Evolutionary conservation across 257 asterid species (phyloP), one percentile per base, ranked within the genome.

Genomic region (Solanum neorickii): DNA sequence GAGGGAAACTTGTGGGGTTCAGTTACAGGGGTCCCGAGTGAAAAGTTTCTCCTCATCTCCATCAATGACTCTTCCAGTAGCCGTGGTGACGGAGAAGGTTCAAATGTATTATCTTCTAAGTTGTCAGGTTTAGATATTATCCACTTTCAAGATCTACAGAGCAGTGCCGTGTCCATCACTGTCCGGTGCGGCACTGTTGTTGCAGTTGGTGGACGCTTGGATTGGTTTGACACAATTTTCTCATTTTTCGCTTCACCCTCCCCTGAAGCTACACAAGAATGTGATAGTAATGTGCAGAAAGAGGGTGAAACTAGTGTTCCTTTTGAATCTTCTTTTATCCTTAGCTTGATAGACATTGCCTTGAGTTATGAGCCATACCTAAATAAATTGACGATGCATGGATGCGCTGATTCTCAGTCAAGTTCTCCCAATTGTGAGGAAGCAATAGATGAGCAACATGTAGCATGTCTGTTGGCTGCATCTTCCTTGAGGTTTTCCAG

Each of bases 41-140:
- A 89, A 87, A 95, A 97, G 89, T 93, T 96, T 91, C 95, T 94
- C 88, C 94, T 97, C 91, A 92, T 96, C 86, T 94, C 98, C 80
- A 96, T 98, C 91, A 92, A 91, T 76, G 93, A 93, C 90, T 91
- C 98, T 76, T 73, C 94, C 70, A 87, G 90, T 88, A 98, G 99
- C 59, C 99, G 99, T 83, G 99, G 99, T 86, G 95, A 92, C 89
- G 99, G 99, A 88, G 95, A 94, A 91, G 98, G 99, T 87, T 97
- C 96, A 84, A 96, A 95, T 88, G 93, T 93, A 72, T 87, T 97
- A 86, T 93, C 96, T 83, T 94, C 98, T 89, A 92, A 91, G 90
- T 70, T 86, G 88, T 91, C 98, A 6, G 99, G 98, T 73, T 93
- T 95, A 82, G 97, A 94, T 87, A 91, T 96, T 74, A 89, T 95